Evolutionary conservation across 2,329 filamentous ascomycete genomes (phyloP), one percentile per base, ranked within the genome.

Genomic region (Colletotrichum aenigma): DNA sequence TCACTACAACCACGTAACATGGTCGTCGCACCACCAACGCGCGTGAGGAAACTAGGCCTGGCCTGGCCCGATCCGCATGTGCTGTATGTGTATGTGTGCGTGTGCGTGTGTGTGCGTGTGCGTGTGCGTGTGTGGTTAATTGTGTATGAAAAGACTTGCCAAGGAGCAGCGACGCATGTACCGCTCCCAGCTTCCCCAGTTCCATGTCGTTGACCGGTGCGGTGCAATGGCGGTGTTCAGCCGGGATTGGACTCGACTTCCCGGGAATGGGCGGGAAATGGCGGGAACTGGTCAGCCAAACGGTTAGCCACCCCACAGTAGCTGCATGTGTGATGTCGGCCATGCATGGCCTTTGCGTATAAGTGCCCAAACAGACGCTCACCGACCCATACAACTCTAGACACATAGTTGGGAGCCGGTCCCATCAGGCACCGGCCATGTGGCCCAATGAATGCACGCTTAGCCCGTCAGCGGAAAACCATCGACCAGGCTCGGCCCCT

Each of bases 371-470:
- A 70, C 61, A 76, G 56, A 67, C 26, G 58, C 61, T 73, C 66
- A 52, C 70, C 61, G 70, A 72, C 70, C 77, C 77, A 78, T 78
- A 78, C 77, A 78, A 61, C 38, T 68, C 66, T 38, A 75, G 77
- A 77, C 77, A 78, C 77, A 78, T 78, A 77, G 61, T 67, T 70
- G 71, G 74, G 64, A 76, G 71, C 38, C 70, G 61, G 66, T 70
- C 67, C 66, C 76, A 69, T 77, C 76, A 78, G 74, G 76, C 76
- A 76, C 65, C 75, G 61, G 71, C 36, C 69, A 77, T 72, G 74
- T 76, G 76, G 77, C 66, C 75, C 72, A 75, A 76, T 75, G 60
- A 69, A 18, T 66, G 26, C 16, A 66, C 36, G 30, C 56, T 62
- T 58, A 28, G 55, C 62, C 69, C 61, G 55, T 72, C 72, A 72